A percentile compares a stretch with the other conserved stretches of the same genome.
Evolutionary conservation across 805 yeast species (phyloP).

Genomic region (Wickerhamomyces kurtzmanii): DNA sequence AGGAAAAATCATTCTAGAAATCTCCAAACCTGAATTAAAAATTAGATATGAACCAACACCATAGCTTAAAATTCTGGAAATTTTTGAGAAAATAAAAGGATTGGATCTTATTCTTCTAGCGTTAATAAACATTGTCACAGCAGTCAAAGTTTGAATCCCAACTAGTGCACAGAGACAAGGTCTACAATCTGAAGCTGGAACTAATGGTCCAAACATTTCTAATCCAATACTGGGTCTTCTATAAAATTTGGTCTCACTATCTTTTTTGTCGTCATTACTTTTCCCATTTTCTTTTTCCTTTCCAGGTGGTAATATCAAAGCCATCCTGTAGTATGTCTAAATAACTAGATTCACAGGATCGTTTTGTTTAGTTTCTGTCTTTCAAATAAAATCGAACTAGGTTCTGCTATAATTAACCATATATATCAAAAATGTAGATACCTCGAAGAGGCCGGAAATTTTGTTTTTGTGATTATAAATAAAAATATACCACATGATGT

Average conservation of each 20-base stretch:
- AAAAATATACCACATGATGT: no score
- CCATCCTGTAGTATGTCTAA: no score
- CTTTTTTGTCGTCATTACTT: slow-evolving; percentile 10
- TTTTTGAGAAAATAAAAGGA: slow-evolving; percentile 16
- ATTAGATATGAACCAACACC: slow-evolving; percentile 35
- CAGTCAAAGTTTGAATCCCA: slow-evolving; percentile 43
- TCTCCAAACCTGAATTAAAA: slow-evolving; percentile 48
- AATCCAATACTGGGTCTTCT: slow-evolving; percentile 52
- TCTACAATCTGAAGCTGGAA: slow-evolving; percentile 61
- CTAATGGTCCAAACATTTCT: slow-evolving; percentile 58
- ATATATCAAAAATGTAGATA: no score
- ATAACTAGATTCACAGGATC: no score
- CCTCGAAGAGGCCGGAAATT: no score
- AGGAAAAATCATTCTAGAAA: slow-evolving; percentile 34
- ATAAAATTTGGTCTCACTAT: slow-evolving; percentile 14
- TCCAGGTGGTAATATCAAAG: no score
- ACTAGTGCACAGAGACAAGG: slow-evolving; percentile 43
- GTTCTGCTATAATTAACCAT: no score
- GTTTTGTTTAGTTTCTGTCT: no score
- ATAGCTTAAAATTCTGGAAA: slow-evolving; percentile 21
- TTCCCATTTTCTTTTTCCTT: no score
- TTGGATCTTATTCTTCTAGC: slow-evolving; percentile 15
- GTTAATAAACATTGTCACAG: slow-evolving; percentile 21
- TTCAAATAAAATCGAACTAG: no score
- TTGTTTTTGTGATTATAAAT: no score